Base-by-base conservation (phyloP, 225 moss, liverwort and hornwort species). In the Takakia lepidozioides region DNA sequence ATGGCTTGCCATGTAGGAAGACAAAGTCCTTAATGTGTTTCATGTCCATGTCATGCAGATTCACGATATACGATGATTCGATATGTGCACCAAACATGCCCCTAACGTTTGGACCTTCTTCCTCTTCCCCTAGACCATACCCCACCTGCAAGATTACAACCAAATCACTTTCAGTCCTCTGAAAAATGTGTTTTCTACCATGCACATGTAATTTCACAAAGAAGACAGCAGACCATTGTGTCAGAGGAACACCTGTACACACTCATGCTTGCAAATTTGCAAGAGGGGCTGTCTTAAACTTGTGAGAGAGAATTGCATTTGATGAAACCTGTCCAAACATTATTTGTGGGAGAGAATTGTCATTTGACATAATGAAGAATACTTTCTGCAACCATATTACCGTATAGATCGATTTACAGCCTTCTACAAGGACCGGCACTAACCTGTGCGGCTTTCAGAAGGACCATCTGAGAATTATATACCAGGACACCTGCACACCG, bases 11-110 rank as follows among this genome's bases (percentile, higher is more conserved):
- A 64, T 91, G 85, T 49, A 98, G 85, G 63, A 98, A 98, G 30
- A 87, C 85, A 44, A 98, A 98, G 75, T 98, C 98, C 54, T 98
- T 98, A 13, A 87, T 69, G 64, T 78, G 83, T 46, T 81, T 98
- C 83, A 91, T 81, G 56, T 91, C 91, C 76, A 98, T 63, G 63
- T 81, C 83, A 49, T 91, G 67, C 76, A 98, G 63, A 70, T 71
- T 85, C 61, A 87, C 84, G 57, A 98, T 87, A 52, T 98, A 98
- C 3, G 98, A 85, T 41, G 87, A 87, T 20, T 87, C 98, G 51
- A 91, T 75, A 54, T 85, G 87, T 8, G 98, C 98, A 67, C 75
- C 80, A 30, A 78, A 55, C 50, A 85, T 87, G 56, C 76, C 75
- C 59, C 83, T 75, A 53, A 77, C 55, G 18, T 57, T 63, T 32